Evolutionary conservation across 495 filamentous ascomycete species (phyloP), one percentile per base, ranked within the genome.

Genomic region (Letharia columbiana): DNA sequence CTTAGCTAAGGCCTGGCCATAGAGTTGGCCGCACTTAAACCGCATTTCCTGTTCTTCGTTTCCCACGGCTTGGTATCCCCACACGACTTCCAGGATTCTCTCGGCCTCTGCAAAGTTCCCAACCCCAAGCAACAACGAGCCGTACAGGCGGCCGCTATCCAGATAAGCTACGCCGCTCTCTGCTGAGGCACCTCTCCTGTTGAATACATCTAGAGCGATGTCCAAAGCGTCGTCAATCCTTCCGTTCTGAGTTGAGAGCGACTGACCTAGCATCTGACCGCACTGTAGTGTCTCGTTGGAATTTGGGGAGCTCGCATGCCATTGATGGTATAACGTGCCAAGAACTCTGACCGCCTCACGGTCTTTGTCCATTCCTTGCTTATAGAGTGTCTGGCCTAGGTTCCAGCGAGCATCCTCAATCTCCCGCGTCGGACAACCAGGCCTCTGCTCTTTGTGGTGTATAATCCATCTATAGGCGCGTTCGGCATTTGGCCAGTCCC

Each of bases 21-120:
- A 66, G 7, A 66, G 64, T 45, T 45, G 54, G 35, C 64, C 64
- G 42, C 64, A 66, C 17, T 37, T 23, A 44, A 66, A 20, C 11
- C 57, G 44, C 35, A 50, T 9, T 6, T 42, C 15, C n/a, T 60
- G 41, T 18, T 66, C 64, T 60, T 52, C 33, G 15, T 1, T 3
- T 4, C 11, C 9, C 17, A 17, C 45, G 11, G 57, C 15, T 42
- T 44, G 17, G 20, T 42, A 20, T 15, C 52, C 44, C 64, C 64
- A 66, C 8, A 52, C 17, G 4, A 31, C 20, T 31, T 18, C 17
- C 17, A 66, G 42, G n/a, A 18, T 23, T 28, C 37, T 44, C 28
- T 39, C 41, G 45, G 56, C 64, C 11, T 31, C 42, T 39, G 0
- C 4, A 35, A 37, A 33, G 17, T 31, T 3, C 4, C 20, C 10